Percentiles rank a stretch among this genome's conserved stretches.
Evolutionary conservation across 2,329 filamentous ascomycete genomes (phyloP).

Genomic region (Colletotrichum eleusines): DNA sequence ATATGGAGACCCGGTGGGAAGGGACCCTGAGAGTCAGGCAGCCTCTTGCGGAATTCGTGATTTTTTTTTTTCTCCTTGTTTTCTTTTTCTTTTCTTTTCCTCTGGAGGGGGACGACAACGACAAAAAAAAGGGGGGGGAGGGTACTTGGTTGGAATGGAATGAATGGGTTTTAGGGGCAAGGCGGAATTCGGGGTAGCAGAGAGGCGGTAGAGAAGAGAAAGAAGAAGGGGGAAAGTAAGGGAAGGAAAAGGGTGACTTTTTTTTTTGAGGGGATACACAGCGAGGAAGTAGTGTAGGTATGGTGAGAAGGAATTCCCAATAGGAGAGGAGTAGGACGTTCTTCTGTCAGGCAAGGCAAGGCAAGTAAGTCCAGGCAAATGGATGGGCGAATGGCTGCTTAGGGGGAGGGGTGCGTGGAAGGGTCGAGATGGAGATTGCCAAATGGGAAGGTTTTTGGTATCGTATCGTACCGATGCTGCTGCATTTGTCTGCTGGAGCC

Average conservation of each 20-base stretch:
- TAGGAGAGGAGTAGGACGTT: conserved; percentile 18
- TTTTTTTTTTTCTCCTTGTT: conserved; percentile 4
- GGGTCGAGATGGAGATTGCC: conserved; percentile 42
- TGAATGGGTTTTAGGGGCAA: not conserved
- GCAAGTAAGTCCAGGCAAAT: not conserved
- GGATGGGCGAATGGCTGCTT: conserved; percentile 10
- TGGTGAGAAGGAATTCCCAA: conserved; percentile 28
- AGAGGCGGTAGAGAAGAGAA: conserved; percentile 32
- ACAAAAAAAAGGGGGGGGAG: conserved; percentile 12
- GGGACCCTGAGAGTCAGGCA: conserved; percentile 35
- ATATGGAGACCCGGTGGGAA: conserved; percentile 27
- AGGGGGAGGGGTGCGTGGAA: conserved; percentile 13
- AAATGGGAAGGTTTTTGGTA: conserved; percentile 41
- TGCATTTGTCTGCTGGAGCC: conserved; percentile 38
- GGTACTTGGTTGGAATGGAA: conserved; percentile 28
- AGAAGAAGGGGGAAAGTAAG: conserved; percentile 29
- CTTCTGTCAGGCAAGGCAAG: not conserved
- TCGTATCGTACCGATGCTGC: conserved; percentile 42
- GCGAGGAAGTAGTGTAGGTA: conserved; percentile 25
- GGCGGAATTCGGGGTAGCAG: conserved; percentile 11
- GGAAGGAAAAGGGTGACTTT: conserved; percentile 31
- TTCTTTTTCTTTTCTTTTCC: not conserved
- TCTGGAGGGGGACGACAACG: not conserved
- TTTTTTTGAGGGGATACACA: conserved; percentile 41
- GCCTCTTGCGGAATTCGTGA: conserved; percentile 17